phyloP scores from a whole-genome alignment of 495 filamentous ascomycete species.

The Penicillium cinerascens region DNA sequence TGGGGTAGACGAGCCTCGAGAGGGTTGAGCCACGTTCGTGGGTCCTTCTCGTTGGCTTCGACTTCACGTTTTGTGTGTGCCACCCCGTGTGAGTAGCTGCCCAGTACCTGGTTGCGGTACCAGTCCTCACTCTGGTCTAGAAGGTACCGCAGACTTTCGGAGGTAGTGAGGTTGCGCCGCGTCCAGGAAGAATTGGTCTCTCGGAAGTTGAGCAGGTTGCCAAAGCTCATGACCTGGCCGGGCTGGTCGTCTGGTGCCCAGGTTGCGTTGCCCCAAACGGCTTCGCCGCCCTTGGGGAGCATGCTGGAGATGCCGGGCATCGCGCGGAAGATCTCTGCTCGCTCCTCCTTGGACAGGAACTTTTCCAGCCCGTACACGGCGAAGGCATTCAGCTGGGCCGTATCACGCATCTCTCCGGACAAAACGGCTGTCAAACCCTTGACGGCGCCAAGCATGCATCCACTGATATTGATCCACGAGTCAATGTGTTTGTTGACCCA shows the following conservation, averaged over 20 bases:
- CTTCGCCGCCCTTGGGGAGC: slow-evolving; percentile 92
- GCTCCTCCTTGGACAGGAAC: slow-evolving; percentile 84
- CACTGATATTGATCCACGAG: slow-evolving; percentile 95
- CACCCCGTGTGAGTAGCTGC: slow-evolving; percentile 83
- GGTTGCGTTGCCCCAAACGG: slow-evolving; percentile 86
- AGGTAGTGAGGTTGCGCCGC: slow-evolving; percentile 73
- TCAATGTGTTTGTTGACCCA: slow-evolving; percentile 93
- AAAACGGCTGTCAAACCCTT: slow-evolving; percentile 90
- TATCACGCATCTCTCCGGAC: slow-evolving; percentile 97
- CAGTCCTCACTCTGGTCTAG: slow-evolving; percentile 74
- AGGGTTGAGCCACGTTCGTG: slow-evolving; percentile 89
- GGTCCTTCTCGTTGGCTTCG: slow-evolving; percentile 78
- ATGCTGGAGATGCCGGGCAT: slow-evolving; percentile 97
- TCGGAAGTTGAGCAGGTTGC: slow-evolving; percentile 85
- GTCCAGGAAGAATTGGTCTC: slow-evolving; percentile 59
- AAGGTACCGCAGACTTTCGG: slow-evolving; percentile 73
- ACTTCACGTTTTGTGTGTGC: slow-evolving; percentile 79
- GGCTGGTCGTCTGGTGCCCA: slow-evolving; percentile 88
- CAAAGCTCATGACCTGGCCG: slow-evolving; percentile 66
- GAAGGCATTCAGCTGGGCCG: slow-evolving; percentile 94
- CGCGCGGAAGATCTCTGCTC: slow-evolving; percentile 89
- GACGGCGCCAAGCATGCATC: slow-evolving; percentile 93
- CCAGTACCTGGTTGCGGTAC: slow-evolving; percentile 69
- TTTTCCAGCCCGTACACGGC: slow-evolving; percentile 97
- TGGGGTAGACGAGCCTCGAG: slow-evolving; percentile 84